phyloP scores from a whole-genome alignment of 441 rosid genomes.

The Capsella rubella region DNA sequence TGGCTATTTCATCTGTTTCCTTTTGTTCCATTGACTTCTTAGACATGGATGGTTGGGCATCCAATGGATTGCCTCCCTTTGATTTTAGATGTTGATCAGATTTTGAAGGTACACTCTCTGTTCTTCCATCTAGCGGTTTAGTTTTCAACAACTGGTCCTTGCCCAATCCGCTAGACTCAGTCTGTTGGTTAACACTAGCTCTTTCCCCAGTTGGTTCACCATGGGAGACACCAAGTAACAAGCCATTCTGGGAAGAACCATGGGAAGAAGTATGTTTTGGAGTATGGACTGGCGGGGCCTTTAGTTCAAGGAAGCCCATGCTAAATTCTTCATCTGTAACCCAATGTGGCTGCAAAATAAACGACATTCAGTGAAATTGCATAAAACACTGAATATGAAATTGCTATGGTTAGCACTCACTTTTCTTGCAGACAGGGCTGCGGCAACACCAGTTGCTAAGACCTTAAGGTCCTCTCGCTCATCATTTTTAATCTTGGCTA shows the following conservation, averaged over 20 bases:
- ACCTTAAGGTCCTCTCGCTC: constrained; percentile 99
- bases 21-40: constrained; percentile 59
- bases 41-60: constrained; percentile 53
- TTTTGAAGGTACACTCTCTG: constrained; percentile 66
- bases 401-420: constrained; percentile 50
- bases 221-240: constrained; percentile 58
- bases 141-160: constrained; percentile 72
- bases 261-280: constrained; percentile 61
- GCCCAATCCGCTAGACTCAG: constrained; percentile 62
- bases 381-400: constrained; percentile 25
- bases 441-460: constrained; percentile 99
- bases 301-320: constrained; percentile 96
- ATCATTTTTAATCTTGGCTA: constrained; percentile 91
- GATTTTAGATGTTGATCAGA: constrained; percentile 66
- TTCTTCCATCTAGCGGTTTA: constrained; percentile 74
- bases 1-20: constrained; percentile 62
- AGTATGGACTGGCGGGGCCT: constrained; percentile 70
- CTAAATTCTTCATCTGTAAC: constrained; percentile 99
- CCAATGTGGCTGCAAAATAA: constrained; percentile 84
- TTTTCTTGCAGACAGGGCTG: constrained; percentile 99
- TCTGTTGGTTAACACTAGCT: constrained; percentile 54
- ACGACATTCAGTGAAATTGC: constrained; percentile 29
- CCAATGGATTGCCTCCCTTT: constrained; percentile 73
- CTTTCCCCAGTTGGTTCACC: constrained; percentile 67
- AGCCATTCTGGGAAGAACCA: constrained; percentile 59